Conservation (phyloP, 1,284 basidiomycete species). For the Apiotrichum akiyoshidainum region DNA sequence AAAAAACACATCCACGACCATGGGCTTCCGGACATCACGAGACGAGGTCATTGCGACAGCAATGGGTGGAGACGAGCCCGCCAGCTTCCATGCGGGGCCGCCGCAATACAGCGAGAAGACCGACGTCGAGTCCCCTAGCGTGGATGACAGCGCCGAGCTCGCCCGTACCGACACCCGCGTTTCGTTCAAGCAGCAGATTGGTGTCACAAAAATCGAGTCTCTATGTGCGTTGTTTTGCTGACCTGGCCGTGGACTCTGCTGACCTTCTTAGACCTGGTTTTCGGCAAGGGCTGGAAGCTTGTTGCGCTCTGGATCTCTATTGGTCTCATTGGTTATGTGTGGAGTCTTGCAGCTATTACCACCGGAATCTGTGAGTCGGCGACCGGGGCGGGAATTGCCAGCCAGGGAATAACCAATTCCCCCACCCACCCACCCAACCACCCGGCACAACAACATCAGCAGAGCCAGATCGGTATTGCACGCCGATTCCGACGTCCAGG, state of each 20-base stretch:
- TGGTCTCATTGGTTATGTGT: conserved; percentile 30
- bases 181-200: conserved; percentile 29
- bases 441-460: too few species aligned
- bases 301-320: conserved; percentile 34
- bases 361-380: conserved; percentile 26
- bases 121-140: neutral
- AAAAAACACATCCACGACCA: neutral
- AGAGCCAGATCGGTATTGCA: neutral
- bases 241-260: neutral
- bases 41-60: neutral
- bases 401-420: too few species aligned
- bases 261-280: conserved; percentile 31
- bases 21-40: neutral
- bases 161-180: conserved; percentile 2
- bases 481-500: neutral
- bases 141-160: neutral
- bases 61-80: neutral
- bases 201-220: conserved; percentile 44
- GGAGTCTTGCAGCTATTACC: conserved; percentile 25
- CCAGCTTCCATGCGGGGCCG: neutral
- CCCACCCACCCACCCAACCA: too few species aligned
- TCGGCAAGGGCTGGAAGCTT: conserved; percentile 26
- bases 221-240: conserved; percentile 20
- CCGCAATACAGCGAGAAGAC: neutral
- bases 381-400: too few species aligned